These are phyloP conservation scores for Talaromyces sp. DNA, from an alignment of 2,329 filamentous ascomycete genomes.

Conservation along the genomic window DNA sequence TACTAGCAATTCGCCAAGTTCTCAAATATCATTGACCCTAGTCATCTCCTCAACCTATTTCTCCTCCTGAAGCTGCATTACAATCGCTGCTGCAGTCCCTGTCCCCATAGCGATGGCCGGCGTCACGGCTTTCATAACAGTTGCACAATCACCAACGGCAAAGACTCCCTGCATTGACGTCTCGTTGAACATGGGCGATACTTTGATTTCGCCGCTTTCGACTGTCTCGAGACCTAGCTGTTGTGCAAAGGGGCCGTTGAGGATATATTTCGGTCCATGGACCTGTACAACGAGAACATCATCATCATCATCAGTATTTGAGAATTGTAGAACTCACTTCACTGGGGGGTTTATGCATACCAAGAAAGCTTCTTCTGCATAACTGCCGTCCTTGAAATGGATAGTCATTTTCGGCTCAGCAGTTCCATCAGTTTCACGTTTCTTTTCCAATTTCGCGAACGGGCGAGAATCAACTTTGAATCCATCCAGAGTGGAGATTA, in stretches of 20 bases:
- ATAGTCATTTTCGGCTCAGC: not conserved
- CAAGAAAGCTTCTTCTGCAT: constrained; percentile 7
- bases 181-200: constrained; percentile 7
- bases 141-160: constrained; percentile 9
- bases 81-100: constrained; percentile 2
- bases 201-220: constrained; percentile 8
- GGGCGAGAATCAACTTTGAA: constrained; percentile 10
- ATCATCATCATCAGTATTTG: not conserved
- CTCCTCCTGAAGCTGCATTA: constrained; percentile 3
- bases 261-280: constrained; percentile 1
- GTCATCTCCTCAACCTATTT: not conserved
- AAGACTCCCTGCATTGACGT: constrained; percentile 4
- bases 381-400: constrained; percentile 4
- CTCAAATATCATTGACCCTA: not conserved
- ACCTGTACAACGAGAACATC: not conserved
- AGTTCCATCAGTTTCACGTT: not conserved
- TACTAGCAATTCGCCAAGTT: too few relatives aligned
- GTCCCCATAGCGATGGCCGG: constrained; percentile 9
- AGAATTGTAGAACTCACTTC: not conserved
- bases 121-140: constrained; percentile 7
- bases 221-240: constrained; percentile 5
- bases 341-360: not conserved
- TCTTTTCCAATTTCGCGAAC: constrained; percentile 7
- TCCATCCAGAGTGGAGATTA: not conserved
- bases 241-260: constrained; percentile 1